These are phyloP conservation scores for Ogataea pignaliae DNA, from an alignment of 805 yeast species.

Conservation along the genomic window DNA sequence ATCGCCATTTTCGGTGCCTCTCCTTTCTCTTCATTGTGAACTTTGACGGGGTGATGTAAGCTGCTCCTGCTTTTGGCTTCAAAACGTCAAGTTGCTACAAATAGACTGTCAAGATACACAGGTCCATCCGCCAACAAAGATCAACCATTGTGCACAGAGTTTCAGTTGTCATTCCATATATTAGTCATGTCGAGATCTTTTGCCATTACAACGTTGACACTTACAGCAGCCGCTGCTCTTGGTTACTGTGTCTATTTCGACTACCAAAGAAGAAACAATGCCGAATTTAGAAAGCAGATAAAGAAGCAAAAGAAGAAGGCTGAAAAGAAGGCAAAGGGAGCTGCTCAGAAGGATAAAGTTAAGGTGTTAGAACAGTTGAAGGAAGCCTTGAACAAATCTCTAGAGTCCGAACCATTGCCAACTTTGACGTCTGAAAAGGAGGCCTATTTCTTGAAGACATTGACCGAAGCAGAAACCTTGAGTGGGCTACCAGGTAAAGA, in stretches of 20 bases:
- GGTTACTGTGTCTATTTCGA: conserved; percentile 90
- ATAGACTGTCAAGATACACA: too few relatives aligned
- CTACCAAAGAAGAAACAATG: conserved; percentile 78
- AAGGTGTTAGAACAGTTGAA: conserved; percentile 57
- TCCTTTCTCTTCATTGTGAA: too few relatives aligned
- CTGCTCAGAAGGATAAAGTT: conserved; percentile 54
- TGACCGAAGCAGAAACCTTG: conserved; percentile 80
- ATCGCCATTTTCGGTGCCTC: too few relatives aligned
- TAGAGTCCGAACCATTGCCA: conserved; percentile 74
- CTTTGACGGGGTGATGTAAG: too few relatives aligned
- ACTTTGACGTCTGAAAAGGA: conserved; percentile 65
- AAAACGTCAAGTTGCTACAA: too few relatives aligned
- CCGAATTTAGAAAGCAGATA: conserved; percentile 76
- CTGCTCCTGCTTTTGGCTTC: too few relatives aligned
- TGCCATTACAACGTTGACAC: conserved; percentile 33
- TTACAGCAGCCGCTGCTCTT: conserved; percentile 49
- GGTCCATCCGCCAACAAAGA: too few relatives aligned
- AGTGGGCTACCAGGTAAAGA: conserved; percentile 63
- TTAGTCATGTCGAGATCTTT: conserved; percentile 26
- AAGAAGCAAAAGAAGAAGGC: conserved; percentile 61
- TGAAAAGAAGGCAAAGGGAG: conserved; percentile 49
- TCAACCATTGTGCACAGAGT: background rate
- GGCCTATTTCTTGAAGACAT: conserved; percentile 74
- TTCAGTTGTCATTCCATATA: background rate
- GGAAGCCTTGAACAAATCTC: conserved; percentile 56